Base-by-base conservation (phyloP, 2,329 filamentous ascomycete species). In the Ophiostoma fasciatum region DNA sequence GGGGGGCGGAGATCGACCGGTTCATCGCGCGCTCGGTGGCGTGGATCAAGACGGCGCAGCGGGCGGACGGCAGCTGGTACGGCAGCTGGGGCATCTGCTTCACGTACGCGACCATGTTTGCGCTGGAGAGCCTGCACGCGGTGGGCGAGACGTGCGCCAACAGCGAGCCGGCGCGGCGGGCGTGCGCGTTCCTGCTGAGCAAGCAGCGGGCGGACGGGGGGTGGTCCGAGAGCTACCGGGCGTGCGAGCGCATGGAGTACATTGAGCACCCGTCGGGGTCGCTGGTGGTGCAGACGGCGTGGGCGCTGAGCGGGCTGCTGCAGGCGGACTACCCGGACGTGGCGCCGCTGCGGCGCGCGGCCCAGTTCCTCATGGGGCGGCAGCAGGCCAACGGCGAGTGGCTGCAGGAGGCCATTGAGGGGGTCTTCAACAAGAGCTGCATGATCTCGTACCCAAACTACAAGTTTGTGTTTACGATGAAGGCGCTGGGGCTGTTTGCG, bases 381-480 rank as follows among this genome's bases (percentile, higher is more conserved):
- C 90, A 98, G 61, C 78, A 84, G 56, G 53, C 64, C 3, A 94
- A 94, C 51, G 90, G 90, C 23, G 87, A 94, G 61, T 98, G 90
- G 90, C 54, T 82, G 46, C 87, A 94, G 54, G 90, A 96, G 57
- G 78, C 81, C 1, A 96, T 98, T 48, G 90, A 98, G 56, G 90
- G 90, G 3, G 90, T 98, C 10, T 98, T 98, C 61, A 98, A 98
- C 61, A 94, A 94, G 64, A 90, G 78, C 50, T 96, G 88, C 66
- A 96, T 94, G 84, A 98, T 98, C 46, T 90, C 84, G 1, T 98
- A 98, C 52, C 88, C 88, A 29, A 98, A 98, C 64, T 98, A 98
- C 66, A 98, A 96, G 63, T 90, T 94, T 55, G 82, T 80, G 40
- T 98, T 94, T 58, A 78, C 88, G 1, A 81, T 96, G 53, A 93